Evolutionary conservation across 2,329 filamentous ascomycete species (phyloP).

Genomic region (Neonectria coccinea): DNA sequence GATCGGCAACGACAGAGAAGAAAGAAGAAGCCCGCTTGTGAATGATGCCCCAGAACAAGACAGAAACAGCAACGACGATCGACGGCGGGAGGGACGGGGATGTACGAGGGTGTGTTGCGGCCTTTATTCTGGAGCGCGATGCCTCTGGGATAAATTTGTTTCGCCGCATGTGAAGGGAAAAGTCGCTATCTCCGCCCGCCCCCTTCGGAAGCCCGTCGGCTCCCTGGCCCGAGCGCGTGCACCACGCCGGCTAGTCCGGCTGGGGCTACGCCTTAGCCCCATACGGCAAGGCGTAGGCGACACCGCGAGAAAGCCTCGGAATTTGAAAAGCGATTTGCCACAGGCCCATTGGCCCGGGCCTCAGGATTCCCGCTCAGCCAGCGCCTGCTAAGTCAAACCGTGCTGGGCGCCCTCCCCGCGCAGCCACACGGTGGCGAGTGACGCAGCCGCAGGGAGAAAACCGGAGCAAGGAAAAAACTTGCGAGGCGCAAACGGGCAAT

Average conservation of each 20-base stretch:
- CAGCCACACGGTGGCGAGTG: conserved; percentile 48
- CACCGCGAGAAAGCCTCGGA: conserved; percentile 49
- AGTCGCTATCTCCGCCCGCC: conserved; percentile 43
- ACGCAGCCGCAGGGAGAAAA: conserved; percentile 35
- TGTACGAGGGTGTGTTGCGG: conserved; percentile 30
- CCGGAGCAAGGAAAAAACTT: conserved; percentile 23
- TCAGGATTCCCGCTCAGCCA: conserved; percentile 36
- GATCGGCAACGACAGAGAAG: conserved; percentile 13
- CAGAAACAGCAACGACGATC: conserved; percentile 17
- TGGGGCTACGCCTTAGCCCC: conserved; percentile 23
- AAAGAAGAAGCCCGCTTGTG: conserved; percentile 9
- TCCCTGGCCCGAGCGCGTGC: conserved; percentile 39
- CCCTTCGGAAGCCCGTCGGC: conserved; percentile 36
- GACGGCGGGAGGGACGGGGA: conserved; percentile 9
- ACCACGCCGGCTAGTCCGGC: conserved; percentile 25
- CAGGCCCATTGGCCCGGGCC: conserved; percentile 43
- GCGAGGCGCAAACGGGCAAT: conserved; percentile 23
- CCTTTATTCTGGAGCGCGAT: conserved; percentile 39
- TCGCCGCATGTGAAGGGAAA: conserved; percentile 44
- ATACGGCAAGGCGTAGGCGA: conserved; percentile 24
- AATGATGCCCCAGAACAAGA: conserved; percentile 9
- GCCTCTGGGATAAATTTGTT: conserved; percentile 39
- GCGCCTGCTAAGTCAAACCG: too few relatives aligned
- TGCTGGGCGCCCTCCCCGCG: conserved; percentile 13
- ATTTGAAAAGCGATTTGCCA: conserved; percentile 20